Percentiles rank a stretch among this genome's conserved stretches.
Evolutionary conservation across 345 rosid genomes (phyloP).

Genomic region (Punica granatum): DNA sequence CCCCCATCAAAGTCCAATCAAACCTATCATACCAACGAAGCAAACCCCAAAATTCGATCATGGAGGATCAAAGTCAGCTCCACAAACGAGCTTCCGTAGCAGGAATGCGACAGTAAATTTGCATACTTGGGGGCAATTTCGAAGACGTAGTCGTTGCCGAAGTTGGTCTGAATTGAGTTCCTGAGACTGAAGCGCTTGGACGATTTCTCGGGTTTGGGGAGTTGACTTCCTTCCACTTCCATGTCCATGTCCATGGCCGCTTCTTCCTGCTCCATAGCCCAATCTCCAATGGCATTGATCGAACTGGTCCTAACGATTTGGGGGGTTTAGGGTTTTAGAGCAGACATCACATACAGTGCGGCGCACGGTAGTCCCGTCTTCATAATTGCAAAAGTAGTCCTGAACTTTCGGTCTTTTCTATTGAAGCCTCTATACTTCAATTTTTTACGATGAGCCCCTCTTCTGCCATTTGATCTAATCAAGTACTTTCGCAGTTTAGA

Average conservation of each 20-base stretch:
- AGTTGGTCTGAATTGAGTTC: conserved; percentile 75
- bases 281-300: background rate
- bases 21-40: conserved; percentile 25
- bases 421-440: background rate
- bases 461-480: background rate
- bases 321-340: conserved; percentile 2
- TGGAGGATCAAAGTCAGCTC: background rate
- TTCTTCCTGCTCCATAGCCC: conserved; percentile 16
- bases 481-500: too few relatives aligned
- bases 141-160: conserved; percentile 82
- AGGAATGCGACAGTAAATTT: background rate
- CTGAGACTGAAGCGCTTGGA: conserved; percentile 53
- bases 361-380: background rate
- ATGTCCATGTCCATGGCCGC: conserved; percentile 53
- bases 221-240: conserved; percentile 42
- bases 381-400: background rate
- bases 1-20: conserved; percentile 88
- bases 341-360: background rate
- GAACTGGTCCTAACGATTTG: too few relatives aligned
- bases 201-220: conserved; percentile 11
- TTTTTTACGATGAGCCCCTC: background rate
- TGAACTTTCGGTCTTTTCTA: background rate
- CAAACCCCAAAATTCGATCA: background rate
- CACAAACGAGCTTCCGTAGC: background rate
- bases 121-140: conserved; percentile 68